phyloP scores from a whole-genome alignment of 768 basidiomycete genomes.

The Clitopilus passeckerianus region DNA sequence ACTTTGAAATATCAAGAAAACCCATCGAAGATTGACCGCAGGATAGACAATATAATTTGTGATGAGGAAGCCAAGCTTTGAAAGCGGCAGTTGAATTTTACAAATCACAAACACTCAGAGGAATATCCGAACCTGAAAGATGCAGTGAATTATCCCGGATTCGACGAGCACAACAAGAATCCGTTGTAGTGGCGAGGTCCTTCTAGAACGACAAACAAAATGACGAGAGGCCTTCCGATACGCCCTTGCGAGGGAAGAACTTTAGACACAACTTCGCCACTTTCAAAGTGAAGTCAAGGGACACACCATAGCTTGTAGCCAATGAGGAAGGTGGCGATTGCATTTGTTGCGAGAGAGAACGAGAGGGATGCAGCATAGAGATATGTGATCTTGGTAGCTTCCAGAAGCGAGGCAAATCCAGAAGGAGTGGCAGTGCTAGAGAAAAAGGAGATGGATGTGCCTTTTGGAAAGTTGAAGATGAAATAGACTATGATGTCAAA shows the following conservation, averaged over 20 bases:
- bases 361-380: conserved; percentile 1
- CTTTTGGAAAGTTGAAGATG: not conserved
- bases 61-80: not conserved
- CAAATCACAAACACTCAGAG: not conserved
- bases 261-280: too few species aligned
- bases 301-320: conserved; percentile 19
- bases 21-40: not conserved
- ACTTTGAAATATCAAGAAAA: not conserved
- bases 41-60: not conserved
- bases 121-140: not conserved
- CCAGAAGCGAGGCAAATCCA: not conserved
- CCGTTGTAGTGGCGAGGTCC: not conserved
- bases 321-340: conserved; percentile 22
- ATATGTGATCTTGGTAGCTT: not conserved
- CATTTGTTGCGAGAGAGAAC: conserved; percentile 22
- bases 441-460: not conserved
- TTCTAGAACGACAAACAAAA: not conserved
- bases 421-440: not conserved
- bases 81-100: not conserved
- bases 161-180: not conserved
- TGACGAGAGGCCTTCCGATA: not conserved
- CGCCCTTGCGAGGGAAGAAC: not conserved
- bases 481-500: not conserved
- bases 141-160: not conserved
- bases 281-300: not conserved